phyloP scores from a whole-genome alignment of 192 early-diverging fungal species.

The Coemansia sp. region DNA sequence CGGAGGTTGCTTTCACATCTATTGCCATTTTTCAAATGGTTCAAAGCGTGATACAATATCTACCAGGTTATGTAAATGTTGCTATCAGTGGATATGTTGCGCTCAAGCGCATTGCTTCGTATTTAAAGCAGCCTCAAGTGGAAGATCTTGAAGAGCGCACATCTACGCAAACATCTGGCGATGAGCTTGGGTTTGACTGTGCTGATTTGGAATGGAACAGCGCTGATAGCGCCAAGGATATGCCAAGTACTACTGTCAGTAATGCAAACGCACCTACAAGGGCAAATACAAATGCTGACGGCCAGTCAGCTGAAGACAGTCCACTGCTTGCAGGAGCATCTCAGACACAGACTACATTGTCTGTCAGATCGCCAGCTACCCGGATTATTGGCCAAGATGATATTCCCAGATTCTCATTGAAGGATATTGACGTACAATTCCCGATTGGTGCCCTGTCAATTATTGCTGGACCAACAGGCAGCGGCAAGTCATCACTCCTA shows the following conservation, averaged over 20 bases:
- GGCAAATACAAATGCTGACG: not conserved
- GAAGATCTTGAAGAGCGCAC: conserved; percentile 12
- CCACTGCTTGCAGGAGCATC: conserved; percentile 2
- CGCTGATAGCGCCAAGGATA: not conserved
- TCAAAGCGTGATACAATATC: too few species aligned
- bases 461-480: conserved; percentile 81
- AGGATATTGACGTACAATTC: conserved; percentile 64
- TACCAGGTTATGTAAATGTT: conserved; percentile 55
- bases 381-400: not conserved
- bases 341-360: too few species aligned
- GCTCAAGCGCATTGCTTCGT: conserved; percentile 9
- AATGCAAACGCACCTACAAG: too few species aligned
- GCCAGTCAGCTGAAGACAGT: not conserved
- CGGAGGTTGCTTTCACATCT: conserved; percentile 64
- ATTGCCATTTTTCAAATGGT: too few species aligned
- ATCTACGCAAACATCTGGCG: not conserved
- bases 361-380: not conserved
- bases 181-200: conserved; percentile 4
- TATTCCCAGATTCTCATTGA: conserved; percentile 56
- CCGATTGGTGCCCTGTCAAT: conserved; percentile 66
- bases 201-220: conserved; percentile 20
- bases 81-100: conserved; percentile 17
- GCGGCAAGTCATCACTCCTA: conserved; percentile 79
- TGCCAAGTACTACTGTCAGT: not conserved
- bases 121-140: conserved; percentile 10